Conservation (phyloP, 176 grass and related monocot genomes). For the Aegilops longissima region DNA sequence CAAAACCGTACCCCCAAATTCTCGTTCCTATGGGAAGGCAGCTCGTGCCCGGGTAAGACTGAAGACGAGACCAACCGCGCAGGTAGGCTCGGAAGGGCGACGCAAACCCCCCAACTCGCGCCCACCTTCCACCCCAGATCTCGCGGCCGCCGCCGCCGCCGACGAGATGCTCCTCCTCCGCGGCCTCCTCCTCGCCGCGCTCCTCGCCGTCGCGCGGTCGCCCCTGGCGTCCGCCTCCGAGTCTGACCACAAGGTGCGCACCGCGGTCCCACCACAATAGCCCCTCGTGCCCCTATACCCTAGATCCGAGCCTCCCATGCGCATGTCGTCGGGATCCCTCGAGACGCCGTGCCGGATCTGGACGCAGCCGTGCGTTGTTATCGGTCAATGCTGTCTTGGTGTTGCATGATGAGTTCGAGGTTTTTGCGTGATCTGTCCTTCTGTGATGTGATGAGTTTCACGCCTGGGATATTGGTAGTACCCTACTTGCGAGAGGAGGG, state of each 20-base stretch:
- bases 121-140: slow-evolving; percentile 30
- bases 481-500: background rate
- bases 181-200: slow-evolving; percentile 10
- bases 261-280: background rate
- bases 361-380: background rate
- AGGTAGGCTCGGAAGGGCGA: slow-evolving; percentile 20
- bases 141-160: slow-evolving; percentile 18
- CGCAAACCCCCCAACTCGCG: background rate
- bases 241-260: slow-evolving; percentile 77
- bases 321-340: slow-evolving; percentile 23
- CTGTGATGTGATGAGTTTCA: background rate
- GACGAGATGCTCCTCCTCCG: slow-evolving; percentile 51
- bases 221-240: slow-evolving; percentile 58
- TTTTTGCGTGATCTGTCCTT: slow-evolving; percentile 19
- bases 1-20: background rate
- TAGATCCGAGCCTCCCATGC: slow-evolving; percentile 21
- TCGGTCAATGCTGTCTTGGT: background rate
- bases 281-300: background rate
- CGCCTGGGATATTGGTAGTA: background rate
- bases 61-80: slow-evolving; percentile 37
- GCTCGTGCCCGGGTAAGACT: slow-evolving; percentile 30
- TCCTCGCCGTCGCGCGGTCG: slow-evolving; percentile 15
- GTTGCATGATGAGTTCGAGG: background rate
- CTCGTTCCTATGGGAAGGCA: slow-evolving; percentile 28
- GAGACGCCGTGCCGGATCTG: slow-evolving; percentile 19